phyloP scores from a whole-genome alignment of 2,329 filamentous ascomycete species.

The Aspergillus thermomutatus region DNA sequence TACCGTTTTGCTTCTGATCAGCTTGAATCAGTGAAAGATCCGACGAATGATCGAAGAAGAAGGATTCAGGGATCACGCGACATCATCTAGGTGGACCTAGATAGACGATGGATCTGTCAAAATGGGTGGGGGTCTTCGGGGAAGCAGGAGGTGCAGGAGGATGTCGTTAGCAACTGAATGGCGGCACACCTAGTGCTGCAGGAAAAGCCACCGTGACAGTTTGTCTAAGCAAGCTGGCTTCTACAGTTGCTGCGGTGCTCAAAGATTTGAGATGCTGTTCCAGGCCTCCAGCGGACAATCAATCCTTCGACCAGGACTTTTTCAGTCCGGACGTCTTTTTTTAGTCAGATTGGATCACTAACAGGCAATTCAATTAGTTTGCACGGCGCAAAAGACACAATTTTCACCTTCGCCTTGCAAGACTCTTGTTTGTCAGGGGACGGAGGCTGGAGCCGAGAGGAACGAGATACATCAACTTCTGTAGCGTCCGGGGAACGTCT shows the following conservation, averaged over 20 bases:
- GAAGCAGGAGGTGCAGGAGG: neutral
- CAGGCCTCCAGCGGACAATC: too few relatives aligned
- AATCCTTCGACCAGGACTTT: too few relatives aligned
- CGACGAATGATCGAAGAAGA: neutral
- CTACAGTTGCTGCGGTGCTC: too few relatives aligned
- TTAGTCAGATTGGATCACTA: too few relatives aligned
- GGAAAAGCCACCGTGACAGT: neutral
- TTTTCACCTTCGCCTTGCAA: neutral
- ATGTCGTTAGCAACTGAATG: too few relatives aligned
- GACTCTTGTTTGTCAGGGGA: neutral
- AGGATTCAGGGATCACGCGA: neutral
- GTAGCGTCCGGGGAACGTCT: neutral
- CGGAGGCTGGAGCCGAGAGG: neutral
- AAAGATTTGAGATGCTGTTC: too few relatives aligned
- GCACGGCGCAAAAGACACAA: too few relatives aligned
- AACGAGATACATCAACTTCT: neutral
- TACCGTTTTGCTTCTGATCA: too few relatives aligned
- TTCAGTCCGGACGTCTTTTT: too few relatives aligned
- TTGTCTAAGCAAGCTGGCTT: too few relatives aligned
- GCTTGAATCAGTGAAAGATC: neutral
- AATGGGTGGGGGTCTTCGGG: neutral
- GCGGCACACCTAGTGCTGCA: neutral
- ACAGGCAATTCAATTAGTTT: too few relatives aligned
- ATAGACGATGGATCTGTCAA: neutral
- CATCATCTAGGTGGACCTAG: too few relatives aligned